Base-by-base conservation (phyloP, 345 rosid species). In the Gossypium bickii region DNA sequence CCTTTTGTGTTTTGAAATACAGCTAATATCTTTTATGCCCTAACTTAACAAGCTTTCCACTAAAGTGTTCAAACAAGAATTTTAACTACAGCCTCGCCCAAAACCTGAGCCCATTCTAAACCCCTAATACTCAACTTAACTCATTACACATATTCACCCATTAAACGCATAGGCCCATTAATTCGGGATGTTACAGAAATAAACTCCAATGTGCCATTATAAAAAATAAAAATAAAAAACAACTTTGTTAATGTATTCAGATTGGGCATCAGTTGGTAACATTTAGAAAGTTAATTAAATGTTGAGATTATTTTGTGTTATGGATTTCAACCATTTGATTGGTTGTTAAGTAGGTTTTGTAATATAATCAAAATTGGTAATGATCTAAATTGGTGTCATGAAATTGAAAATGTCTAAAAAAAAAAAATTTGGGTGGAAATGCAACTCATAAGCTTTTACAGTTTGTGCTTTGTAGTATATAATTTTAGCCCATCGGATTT, bases 191-290 rank as follows among this genome's bases (percentile, higher is more conserved):
- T n/a, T n/a, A n/a, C n/a, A n/a, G 34, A 25, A 48, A 48, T 18
- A 22, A 49, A 48, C 57, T 24, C 57, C 71, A 15, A 7, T 67
- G 22, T 24, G 15, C 43, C 8, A 20, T 20, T 12, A 12, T 15
- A 7, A n/a, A n/a, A n/a, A n/a, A n/a, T n/a, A n/a, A n/a, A n/a
- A n/a, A n/a, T 9, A 48, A 67, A n/a, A n/a, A n/a, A n/a, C n/a
- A n/a, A n/a, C 53, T 15, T 68, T 49, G 58, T 68, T 68, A 24
- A 68, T 15, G 55, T 48, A 43, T 68, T 67, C 22, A 45, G 71
- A 47, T 47, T 45, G 53, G 52, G 48, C 1, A 15, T 67, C 53
- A 45, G 3, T 20, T 20, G 8, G 71, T 47, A 45, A 20, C 18
- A 34, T 18, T 41, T 10, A 17, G 68, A 44, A 66, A 44, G 25